Evolutionary conservation across 352 stramenopile species (phyloP).

Genomic region (Phytophthora pluvialis): DNA sequence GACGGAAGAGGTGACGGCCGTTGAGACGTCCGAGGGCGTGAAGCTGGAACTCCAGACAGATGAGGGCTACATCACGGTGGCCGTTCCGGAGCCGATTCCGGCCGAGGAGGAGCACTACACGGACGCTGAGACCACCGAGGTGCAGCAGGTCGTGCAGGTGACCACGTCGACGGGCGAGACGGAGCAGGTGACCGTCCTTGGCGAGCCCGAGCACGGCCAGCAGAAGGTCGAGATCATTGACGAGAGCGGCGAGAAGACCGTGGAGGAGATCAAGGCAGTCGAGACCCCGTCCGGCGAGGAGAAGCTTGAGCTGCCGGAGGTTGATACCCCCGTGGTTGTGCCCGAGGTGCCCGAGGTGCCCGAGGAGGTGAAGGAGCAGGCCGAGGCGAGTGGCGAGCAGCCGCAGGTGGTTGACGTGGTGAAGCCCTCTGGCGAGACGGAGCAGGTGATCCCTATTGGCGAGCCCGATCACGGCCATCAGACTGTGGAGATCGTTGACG

Average conservation of each 20-base stretch:
- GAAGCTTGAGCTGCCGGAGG: conserved; percentile 14
- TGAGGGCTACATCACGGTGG: conserved; percentile 1
- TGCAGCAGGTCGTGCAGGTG: conserved; percentile 4
- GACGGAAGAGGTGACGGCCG: background rate
- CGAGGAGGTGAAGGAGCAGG: background rate
- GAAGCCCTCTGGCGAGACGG: background rate
- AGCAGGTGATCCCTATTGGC: background rate
- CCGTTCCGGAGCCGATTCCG: conserved; percentile 1
- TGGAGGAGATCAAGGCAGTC: background rate
- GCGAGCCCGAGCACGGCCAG: conserved; percentile 6
- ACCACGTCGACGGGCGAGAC: conserved; percentile 1
- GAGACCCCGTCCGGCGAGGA: conserved; percentile 14
- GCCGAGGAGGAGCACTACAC: background rate
- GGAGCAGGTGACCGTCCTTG: conserved; percentile 13
- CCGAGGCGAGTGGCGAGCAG: background rate
- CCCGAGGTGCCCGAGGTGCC: conserved; percentile 4
- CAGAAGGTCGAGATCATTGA: conserved; percentile 16
- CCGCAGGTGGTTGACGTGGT: background rate
- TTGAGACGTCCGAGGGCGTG: background rate
- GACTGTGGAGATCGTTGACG: background rate
- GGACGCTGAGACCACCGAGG: no score
- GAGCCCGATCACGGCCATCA: conserved; percentile 3
- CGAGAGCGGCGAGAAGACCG: conserved; percentile 1
- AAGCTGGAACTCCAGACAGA: background rate
- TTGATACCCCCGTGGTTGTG: conserved; percentile 4